A percentile compares a stretch with the other conserved stretches of the same genome.
phyloP scores from a whole-genome alignment of 2,329 filamentous ascomycete species.

The Ilyonectria sp. region DNA sequence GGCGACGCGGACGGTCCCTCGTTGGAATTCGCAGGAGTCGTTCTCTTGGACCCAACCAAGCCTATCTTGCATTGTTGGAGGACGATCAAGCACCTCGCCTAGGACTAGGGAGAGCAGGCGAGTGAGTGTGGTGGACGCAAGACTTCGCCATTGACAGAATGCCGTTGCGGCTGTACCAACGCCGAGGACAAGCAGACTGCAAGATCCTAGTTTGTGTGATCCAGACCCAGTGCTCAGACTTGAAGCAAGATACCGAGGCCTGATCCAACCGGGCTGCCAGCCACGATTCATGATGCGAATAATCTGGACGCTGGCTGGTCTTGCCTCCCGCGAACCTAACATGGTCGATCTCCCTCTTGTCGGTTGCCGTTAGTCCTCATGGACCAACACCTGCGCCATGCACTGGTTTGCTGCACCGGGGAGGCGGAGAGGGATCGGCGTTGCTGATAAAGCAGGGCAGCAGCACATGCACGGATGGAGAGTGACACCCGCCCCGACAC shows the following conservation, averaged over 20 bases:
- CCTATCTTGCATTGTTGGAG: background rate
- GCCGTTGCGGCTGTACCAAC: background rate
- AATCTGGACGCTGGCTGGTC: background rate
- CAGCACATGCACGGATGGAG: slow-evolving; percentile 10
- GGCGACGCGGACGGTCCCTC: background rate
- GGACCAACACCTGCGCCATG: slow-evolving; percentile 4
- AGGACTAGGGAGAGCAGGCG: background rate
- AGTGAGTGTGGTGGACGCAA: background rate
- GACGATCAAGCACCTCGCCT: background rate
- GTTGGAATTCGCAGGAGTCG: slow-evolving; percentile 6
- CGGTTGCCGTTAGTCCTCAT: slow-evolving; percentile 9
- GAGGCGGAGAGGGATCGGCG: slow-evolving; percentile 16
- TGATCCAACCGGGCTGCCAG: background rate
- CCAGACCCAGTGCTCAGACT: no score
- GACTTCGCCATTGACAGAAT: background rate
- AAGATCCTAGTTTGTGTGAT: no score
- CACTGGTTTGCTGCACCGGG: slow-evolving; percentile 8
- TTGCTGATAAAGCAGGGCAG: slow-evolving; percentile 17
- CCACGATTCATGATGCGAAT: background rate
- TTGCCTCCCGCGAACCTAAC: background rate
- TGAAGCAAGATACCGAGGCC: background rate
- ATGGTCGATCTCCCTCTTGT: background rate
- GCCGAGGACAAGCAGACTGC: background rate
- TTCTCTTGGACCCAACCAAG: slow-evolving; percentile 3
- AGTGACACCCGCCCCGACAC: slow-evolving; percentile 21